Base-by-base conservation (phyloP, 2,329 filamentous ascomycete genomes). In the Madurella mycetomatis region DNA sequence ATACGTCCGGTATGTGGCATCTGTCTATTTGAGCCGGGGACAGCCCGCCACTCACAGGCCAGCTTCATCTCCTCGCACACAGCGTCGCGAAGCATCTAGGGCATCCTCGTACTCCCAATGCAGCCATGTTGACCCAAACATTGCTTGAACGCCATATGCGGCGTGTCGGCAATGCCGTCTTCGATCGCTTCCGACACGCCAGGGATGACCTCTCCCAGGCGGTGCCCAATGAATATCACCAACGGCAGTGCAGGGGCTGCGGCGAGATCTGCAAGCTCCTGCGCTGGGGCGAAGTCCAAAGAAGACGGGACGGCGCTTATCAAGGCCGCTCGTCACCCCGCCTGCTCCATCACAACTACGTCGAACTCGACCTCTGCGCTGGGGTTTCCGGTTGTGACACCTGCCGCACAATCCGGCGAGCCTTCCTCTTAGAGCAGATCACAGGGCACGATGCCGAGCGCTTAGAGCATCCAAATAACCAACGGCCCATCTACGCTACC, bases 371-470 rank as follows among this genome's bases (percentile, higher is more conserved):
- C 16, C 39, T 39, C n/a, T 64, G 58, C 31, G 57, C 60, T 5
- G 40, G 47, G 9, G 31, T 30, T n/a, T 53, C 57, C 1, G 49
- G 53, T 15, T 64, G 62, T 42, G 60, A 63, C 32, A 61, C 61
- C 2, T 64, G 62, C 53, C 60, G 57, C 18, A 39, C 51, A n/a
- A 39, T 63, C 2, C 60, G 57, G 5, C 62, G 61, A 25, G 62
- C 55, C 16, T 61, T 64, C 39, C 57, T 64, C 17, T 45, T 64
- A 13, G 56, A 60, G 7, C 61, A 63, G 18, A 61, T 63, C 49
- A 64, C 61, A 1, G 54, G 54, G 11, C 52, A 42, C 7, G 62
- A 59, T 25, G 58, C 54, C 1, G 53, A 60, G 41, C 44, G 55
- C 17, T 41, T 64, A 4, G 44, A 46, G 11, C 41, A 59, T 32